Evolutionary conservation across 1,284 basidiomycete genomes (phyloP).

Genomic region (Pulchroboletus neoregius): DNA sequence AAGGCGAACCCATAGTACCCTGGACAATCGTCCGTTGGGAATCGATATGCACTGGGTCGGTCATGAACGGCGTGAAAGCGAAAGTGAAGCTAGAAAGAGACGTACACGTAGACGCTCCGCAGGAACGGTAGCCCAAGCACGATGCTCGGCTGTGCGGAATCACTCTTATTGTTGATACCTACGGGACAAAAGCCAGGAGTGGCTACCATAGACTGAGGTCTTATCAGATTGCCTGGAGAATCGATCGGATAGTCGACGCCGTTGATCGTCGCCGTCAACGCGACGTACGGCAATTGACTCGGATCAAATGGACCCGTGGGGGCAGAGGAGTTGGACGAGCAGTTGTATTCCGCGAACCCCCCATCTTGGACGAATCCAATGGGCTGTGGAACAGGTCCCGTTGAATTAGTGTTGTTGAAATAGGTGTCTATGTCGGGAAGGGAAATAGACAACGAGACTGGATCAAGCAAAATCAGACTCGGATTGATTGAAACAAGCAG

Average conservation of each 20-base stretch:
- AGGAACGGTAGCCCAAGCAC: constrained; percentile 30
- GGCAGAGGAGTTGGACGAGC: constrained; percentile 9
- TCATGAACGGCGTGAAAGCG: neutral
- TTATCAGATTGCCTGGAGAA: constrained; percentile 22
- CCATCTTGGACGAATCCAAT: neutral
- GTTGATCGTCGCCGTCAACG: constrained; percentile 30
- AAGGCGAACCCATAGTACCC: constrained; percentile 33
- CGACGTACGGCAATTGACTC: constrained; percentile 21
- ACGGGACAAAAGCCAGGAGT: constrained; percentile 21
- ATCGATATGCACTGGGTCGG: constrained; percentile 30
- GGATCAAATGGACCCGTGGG: neutral
- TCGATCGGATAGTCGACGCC: constrained; percentile 33
- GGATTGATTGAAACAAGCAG: neutral
- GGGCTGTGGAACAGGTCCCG: constrained; percentile 25
- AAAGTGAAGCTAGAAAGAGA: neutral
- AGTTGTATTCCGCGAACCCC: constrained; percentile 18
- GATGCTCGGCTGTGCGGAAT: constrained; percentile 8
- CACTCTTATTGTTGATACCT: constrained; percentile 20
- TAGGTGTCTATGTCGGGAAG: constrained; percentile 23
- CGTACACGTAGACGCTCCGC: constrained; percentile 33
- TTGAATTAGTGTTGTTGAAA: constrained; percentile 14
- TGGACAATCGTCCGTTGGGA: constrained; percentile 29
- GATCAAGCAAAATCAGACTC: constrained; percentile 1
- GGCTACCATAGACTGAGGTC: constrained; percentile 5
- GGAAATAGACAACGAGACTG: constrained; percentile 17